Percentiles rank a stretch among this genome's conserved stretches.
Evolutionary conservation across 73 alveolate genomes (phyloP).

Genomic region (Halteria grandinella): DNA sequence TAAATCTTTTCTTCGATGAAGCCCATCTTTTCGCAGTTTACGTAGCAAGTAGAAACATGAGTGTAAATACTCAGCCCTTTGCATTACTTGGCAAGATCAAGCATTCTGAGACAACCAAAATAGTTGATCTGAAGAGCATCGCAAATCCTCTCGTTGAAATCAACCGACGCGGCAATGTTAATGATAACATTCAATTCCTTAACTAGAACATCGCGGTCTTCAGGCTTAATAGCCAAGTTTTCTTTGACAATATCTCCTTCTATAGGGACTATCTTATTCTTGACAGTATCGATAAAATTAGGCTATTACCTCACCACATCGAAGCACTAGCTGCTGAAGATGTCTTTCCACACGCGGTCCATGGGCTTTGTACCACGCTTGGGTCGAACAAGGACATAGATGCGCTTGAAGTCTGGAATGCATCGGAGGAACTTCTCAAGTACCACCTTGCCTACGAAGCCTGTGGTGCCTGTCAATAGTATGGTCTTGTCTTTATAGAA

Average conservation of each 20-base stretch:
- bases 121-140: slow-evolving; percentile 1
- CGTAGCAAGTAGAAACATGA: slow-evolving; percentile 62
- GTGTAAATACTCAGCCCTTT: not conserved
- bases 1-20: too few relatives aligned
- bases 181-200: slow-evolving; percentile 17
- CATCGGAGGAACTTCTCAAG: slow-evolving; percentile 59
- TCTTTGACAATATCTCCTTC: slow-evolving; percentile 64
- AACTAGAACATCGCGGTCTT: slow-evolving; percentile 10
- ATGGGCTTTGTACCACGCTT: slow-evolving; percentile 16
- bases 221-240: slow-evolving; percentile 32
- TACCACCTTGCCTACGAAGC: slow-evolving; percentile 61
- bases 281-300: slow-evolving; percentile 12
- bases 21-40: slow-evolving; percentile 46
- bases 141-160: slow-evolving; percentile 2
- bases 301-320: slow-evolving; percentile 13
- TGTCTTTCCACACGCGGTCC: slow-evolving; percentile 36
- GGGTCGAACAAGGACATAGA: slow-evolving; percentile 55
- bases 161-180: slow-evolving; percentile 42
- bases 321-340: slow-evolving; percentile 24
- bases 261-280: slow-evolving; percentile 32
- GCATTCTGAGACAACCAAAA: slow-evolving; percentile 2
- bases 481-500: slow-evolving; percentile 48
- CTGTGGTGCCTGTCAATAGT: slow-evolving; percentile 63
- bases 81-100: slow-evolving; percentile 16
- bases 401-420: slow-evolving; percentile 30